These are phyloP conservation scores for Penicillium sp. DNA, from an alignment of 2,329 filamentous ascomycete species.

Conservation along the genomic window DNA sequence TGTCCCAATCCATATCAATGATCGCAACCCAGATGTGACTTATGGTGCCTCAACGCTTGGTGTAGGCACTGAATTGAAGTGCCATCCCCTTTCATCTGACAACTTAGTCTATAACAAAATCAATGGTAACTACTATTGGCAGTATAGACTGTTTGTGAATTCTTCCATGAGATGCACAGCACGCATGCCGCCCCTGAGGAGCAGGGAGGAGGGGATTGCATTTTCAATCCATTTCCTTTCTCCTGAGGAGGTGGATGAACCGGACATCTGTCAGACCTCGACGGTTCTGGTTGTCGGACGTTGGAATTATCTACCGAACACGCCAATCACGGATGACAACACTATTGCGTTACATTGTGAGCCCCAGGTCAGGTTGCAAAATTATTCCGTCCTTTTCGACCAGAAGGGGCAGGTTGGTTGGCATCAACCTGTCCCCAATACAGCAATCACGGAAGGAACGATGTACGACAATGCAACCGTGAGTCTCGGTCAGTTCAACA, in stretches of 20 bases:
- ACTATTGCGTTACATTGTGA: conserved; percentile 37
- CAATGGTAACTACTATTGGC: conserved; percentile 24
- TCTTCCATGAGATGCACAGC: conserved; percentile 27
- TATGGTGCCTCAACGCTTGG: conserved; percentile 33
- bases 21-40: conserved; percentile 22
- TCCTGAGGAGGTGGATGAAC: conserved; percentile 20
- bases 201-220: conserved; percentile 25
- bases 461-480: conserved; percentile 37
- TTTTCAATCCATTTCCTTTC: conserved; percentile 38
- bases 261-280: conserved; percentile 33
- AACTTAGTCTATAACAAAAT: conserved; percentile 15
- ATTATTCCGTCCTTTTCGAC: conserved; percentile 31
- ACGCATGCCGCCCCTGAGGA: conserved; percentile 26
- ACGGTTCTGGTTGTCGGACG: conserved; percentile 34
- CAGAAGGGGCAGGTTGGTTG: conserved; percentile 29
- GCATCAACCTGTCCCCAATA: conserved; percentile 18
- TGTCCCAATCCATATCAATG: conserved; percentile 25
- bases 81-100: conserved; percentile 19
- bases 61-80: conserved; percentile 29
- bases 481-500: conserved; percentile 38
- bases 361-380: conserved; percentile 24
- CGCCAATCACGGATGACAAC: conserved; percentile 25
- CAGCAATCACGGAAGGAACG: conserved; percentile 22
- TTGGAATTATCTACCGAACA: conserved; percentile 33
- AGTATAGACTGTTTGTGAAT: conserved; percentile 27